Base-by-base conservation (phyloP, 495 filamentous ascomycete genomes). In the Annulohypoxylon stygium region DNA sequence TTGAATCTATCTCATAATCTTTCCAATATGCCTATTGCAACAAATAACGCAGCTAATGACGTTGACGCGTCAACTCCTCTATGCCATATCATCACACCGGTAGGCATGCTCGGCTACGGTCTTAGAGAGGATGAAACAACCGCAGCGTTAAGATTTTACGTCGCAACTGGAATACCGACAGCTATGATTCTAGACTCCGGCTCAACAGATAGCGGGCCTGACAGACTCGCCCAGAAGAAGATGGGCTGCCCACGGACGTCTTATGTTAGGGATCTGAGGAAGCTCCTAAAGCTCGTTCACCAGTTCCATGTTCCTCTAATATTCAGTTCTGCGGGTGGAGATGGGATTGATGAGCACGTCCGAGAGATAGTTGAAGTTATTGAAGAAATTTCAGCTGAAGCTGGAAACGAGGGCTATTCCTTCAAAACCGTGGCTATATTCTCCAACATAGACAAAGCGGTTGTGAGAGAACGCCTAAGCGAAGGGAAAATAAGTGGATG, bases 101-200 rank as follows among this genome's bases (percentile, higher is more conserved):
- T 83, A 64, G 84, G 80, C 23, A 86, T 84, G 81, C 78, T 87
- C 23, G 84, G 84, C 14, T 86, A 87, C 73, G 83, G 84, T 4
- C 82, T 82, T 51, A 69, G 76, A n/a, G 78, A 81, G 47, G 70
- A 73, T 30, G 77, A 77, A 51, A 76, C 73, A 9, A 73, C 75
- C 16, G 57, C 45, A 0, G 77, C 77, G 0, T 48, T 79, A 7
- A 37, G 67, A 14, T 36, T 34, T 47, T 66, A 82, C n/a, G 67
- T 81, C 20, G 68, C 74, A 16, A 78, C 73, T n/a, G 68, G 70
- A 2, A 47, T 74, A 4, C 80, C 81, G 1, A 80, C 77, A 3
- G 86, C 85, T 12, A 79, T 88, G 39, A 85, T 88, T 16, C 66
- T 85, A 8, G 86, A 88, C 69, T 80, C 79, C 45, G 85, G 85